Evolutionary conservation across 148 eudicot genomes (phyloP), one percentile per base, ranked within the genome.

Genomic region (Silene uniflora): DNA sequence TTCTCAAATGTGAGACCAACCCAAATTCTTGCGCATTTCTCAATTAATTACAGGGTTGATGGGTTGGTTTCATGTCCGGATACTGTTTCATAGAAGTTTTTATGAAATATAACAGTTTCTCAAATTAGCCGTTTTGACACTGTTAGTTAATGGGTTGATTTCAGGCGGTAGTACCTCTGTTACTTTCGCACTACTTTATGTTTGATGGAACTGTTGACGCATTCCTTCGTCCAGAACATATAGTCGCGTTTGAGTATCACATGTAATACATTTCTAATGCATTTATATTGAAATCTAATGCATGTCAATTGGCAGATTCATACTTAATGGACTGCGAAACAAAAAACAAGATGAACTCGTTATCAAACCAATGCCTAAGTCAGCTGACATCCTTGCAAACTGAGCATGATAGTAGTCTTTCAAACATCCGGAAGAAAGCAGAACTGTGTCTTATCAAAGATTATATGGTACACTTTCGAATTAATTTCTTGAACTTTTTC

Each of bases 391-490:
- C 78, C 72, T 27, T 82, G 39, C 78, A 77, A 73, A 74, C 60
- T 18, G 75, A 81, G 61, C 97, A 93, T 58, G 73, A 75, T 52
- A 80, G 81, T 56, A 70, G 83, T 65, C 56, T 87, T 67, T 75
- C 87, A 74, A 81, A 62, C 65, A 87, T 91, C 55, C 73, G 82
- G 27, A 86, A 69, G 77, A 79, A 62, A 67, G 81, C 90, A 58
- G 92, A 86, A 71, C 80, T 77, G 49, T 87, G 88, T 73, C 81
- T 93, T 66, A 80, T 76, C 54, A 87, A 88, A 29, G 91, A 87
- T 76, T 93, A 89, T 77, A 55, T 73, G 98, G 98, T 93, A 88
- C 3, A 69, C 4, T 72, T 17, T n/a, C 47, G 70, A 14, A 18
- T 67, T 14, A 21, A 29, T 27, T 21, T 49, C 18, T 25, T 29